Evolutionary conservation across 2,329 filamentous ascomycete species (phyloP).

Genomic region (Venturia oleaginea): DNA sequence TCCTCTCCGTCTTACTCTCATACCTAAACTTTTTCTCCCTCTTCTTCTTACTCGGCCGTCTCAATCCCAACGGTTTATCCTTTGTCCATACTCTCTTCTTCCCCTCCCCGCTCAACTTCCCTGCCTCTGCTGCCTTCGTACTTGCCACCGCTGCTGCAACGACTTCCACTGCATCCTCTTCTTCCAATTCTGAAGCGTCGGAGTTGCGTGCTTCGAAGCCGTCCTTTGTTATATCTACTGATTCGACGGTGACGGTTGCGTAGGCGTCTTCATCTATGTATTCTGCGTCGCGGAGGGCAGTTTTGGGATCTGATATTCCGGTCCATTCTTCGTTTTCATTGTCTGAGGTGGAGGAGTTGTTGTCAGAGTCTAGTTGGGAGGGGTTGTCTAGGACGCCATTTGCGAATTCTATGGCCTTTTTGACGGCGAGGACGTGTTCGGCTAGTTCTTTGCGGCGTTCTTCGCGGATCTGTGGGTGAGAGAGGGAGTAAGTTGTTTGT

Average conservation of each 20-base stretch:
- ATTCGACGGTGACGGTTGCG: conserved; percentile 89
- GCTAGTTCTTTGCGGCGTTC: conserved; percentile 3
- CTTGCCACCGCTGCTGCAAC: conserved; percentile 23
- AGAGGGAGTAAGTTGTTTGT: neutral
- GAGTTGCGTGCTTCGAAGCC: conserved; percentile 53
- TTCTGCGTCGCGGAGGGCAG: conserved; percentile 52
- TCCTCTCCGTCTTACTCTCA: conserved; percentile 77
- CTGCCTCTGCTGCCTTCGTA: conserved; percentile 9
- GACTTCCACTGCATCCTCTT: conserved; percentile 25
- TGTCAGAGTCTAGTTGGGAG: conserved; percentile 13
- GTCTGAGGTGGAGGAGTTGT: conserved; percentile 13
- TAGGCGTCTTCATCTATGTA: conserved; percentile 95
- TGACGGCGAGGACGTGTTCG: conserved; percentile 3
- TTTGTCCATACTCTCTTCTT: conserved; percentile 21
- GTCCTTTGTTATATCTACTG: conserved; percentile 69
- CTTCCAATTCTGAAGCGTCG: conserved; percentile 22
- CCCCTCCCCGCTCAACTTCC: conserved; percentile 13
- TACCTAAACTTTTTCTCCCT: conserved; percentile 91
- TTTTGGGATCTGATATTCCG: neutral
- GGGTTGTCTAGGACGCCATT: conserved; percentile 4
- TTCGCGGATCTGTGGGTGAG: neutral
- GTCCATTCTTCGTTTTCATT: conserved; percentile 14
- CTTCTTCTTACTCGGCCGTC: conserved; percentile 31
- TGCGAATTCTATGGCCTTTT: conserved; percentile 2
- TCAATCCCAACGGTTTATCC: conserved; percentile 24